A percentile compares a stretch with the other conserved stretches of the same genome.
Conservation (phyloP, 257 asterid species). For the Craterostigma plantagineum region DNA sequence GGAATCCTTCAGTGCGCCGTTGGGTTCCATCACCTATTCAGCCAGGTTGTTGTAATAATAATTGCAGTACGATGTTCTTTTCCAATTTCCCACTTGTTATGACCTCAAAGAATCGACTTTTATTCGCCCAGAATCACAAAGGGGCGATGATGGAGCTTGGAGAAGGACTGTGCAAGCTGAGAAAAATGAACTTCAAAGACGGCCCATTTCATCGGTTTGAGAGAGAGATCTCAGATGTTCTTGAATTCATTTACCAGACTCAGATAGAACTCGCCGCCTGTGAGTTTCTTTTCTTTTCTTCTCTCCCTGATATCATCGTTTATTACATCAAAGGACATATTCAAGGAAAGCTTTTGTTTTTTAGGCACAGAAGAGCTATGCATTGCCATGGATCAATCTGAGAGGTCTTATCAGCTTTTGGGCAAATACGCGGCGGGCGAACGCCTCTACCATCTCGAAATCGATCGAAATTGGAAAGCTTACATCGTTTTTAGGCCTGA, state of each 20-base stretch:
- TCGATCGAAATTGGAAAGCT: slow-evolving; percentile 21
- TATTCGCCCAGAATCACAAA: slow-evolving; percentile 41
- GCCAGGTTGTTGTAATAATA: slow-evolving; percentile 23
- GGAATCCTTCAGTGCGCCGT: slow-evolving; percentile 69
- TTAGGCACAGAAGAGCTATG: slow-evolving; percentile 56
- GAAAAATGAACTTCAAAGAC: slow-evolving; percentile 53
- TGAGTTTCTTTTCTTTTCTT: slow-evolving; percentile 14
- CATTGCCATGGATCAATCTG: slow-evolving; percentile 58
- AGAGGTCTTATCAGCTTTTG: slow-evolving; percentile 77
- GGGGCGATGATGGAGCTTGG: slow-evolving; percentile 97
- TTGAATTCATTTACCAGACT: slow-evolving; percentile 63
- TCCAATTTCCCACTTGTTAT: too few species aligned
- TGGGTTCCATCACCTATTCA: slow-evolving; percentile 81
- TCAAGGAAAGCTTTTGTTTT: neutral
- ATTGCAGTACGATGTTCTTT: too few species aligned
- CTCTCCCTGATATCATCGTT: neutral
- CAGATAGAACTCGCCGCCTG: slow-evolving; percentile 80
- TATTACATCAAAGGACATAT: too few species aligned
- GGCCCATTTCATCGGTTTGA: slow-evolving; percentile 69
- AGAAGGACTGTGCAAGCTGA: slow-evolving; percentile 70
- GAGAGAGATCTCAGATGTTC: slow-evolving; percentile 43
- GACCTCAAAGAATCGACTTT: neutral
- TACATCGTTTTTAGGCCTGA: slow-evolving; percentile 34
- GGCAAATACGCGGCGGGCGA: slow-evolving; percentile 75
- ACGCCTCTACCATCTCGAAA: slow-evolving; percentile 31